Percentiles rank a stretch among this genome's conserved stretches.
Evolutionary conservation across 352 stramenopile genomes (phyloP).

Genomic region (Elongisporangium prolatum): DNA sequence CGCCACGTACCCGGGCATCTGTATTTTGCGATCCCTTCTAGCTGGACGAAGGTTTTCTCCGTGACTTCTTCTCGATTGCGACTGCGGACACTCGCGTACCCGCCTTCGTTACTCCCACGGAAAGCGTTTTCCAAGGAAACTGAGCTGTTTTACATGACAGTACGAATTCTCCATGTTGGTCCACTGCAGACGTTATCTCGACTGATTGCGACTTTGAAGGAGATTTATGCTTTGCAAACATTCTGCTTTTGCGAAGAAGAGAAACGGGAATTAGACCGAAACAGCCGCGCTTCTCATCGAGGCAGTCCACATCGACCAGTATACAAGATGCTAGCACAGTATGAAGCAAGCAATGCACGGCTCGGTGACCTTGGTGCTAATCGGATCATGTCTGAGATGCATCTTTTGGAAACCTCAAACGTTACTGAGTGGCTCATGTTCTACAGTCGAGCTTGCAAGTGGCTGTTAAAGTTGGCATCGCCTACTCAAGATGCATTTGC

Average conservation of each 20-base stretch:
- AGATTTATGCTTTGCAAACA: slow-evolving; percentile 53
- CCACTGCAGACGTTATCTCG: slow-evolving; percentile 53
- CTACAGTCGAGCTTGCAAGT: slow-evolving; percentile 45
- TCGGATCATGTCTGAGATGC: slow-evolving; percentile 46
- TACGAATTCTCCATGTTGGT: slow-evolving; percentile 63
- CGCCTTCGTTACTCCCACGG: slow-evolving; percentile 51
- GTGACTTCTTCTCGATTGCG: slow-evolving; percentile 20
- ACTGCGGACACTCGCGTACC: slow-evolving; percentile 31
- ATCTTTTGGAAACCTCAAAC: slow-evolving; percentile 46
- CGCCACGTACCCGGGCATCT: slow-evolving; percentile 53
- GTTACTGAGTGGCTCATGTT: slow-evolving; percentile 56
- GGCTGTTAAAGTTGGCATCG: slow-evolving; percentile 41
- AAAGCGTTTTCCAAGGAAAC: slow-evolving; percentile 42
- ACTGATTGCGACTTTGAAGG: slow-evolving; percentile 43
- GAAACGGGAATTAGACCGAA: slow-evolving; percentile 28
- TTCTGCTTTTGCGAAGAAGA: slow-evolving; percentile 67
- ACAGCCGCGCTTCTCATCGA: slow-evolving; percentile 11
- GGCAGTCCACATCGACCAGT: slow-evolving; percentile 10
- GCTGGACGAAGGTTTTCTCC: slow-evolving; percentile 5
- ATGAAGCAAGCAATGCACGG: slow-evolving; percentile 51
- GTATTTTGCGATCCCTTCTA: slow-evolving; percentile 49
- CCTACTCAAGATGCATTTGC: slow-evolving; percentile 36
- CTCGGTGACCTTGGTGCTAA: slow-evolving; percentile 44
- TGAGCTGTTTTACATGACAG: slow-evolving; percentile 59
- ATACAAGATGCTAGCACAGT: slow-evolving; percentile 51